Conservation (phyloP, 2,329 filamentous ascomycete genomes). For the Cladosporium austrohemisphaericum region DNA sequence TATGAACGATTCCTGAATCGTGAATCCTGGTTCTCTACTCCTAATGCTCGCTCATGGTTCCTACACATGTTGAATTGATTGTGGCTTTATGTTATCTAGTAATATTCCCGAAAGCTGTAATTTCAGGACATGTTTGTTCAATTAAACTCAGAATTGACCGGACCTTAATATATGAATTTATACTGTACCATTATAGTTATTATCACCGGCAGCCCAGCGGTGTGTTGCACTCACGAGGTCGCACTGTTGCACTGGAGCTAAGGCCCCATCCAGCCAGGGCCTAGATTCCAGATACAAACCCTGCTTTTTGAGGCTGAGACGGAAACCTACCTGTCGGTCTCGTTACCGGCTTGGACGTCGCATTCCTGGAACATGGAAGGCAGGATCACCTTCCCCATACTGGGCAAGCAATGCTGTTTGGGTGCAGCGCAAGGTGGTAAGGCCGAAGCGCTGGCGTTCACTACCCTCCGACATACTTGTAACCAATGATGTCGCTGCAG, state of each 20-base stretch:
- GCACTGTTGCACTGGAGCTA: not conserved
- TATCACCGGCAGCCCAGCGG: not conserved
- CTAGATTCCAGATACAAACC: not conserved
- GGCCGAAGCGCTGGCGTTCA: not conserved
- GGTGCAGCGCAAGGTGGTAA: not conserved
- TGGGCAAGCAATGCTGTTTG: not conserved
- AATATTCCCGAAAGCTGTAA: not conserved
- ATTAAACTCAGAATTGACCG: not conserved
- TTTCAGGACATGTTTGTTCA: not conserved
- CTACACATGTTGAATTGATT: not conserved
- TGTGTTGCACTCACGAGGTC: not conserved
- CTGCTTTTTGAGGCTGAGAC: not conserved
- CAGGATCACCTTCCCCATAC: not conserved
- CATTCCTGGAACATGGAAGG: not conserved
- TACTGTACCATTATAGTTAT: not conserved
- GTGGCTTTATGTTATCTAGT: not conserved
- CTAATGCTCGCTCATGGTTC: not conserved
- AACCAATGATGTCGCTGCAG: not conserved
- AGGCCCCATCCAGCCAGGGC: not conserved
- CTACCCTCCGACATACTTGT: not conserved
- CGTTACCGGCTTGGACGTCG: not conserved
- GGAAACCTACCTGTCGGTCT: not conserved
- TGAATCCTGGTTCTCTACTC: not conserved
- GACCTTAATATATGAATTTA: not conserved
- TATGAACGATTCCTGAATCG: not conserved